Evolutionary conservation across 1,284 basidiomycete genomes (phyloP), one percentile per base, ranked within the genome.

Genomic region (Boletus mariae): DNA sequence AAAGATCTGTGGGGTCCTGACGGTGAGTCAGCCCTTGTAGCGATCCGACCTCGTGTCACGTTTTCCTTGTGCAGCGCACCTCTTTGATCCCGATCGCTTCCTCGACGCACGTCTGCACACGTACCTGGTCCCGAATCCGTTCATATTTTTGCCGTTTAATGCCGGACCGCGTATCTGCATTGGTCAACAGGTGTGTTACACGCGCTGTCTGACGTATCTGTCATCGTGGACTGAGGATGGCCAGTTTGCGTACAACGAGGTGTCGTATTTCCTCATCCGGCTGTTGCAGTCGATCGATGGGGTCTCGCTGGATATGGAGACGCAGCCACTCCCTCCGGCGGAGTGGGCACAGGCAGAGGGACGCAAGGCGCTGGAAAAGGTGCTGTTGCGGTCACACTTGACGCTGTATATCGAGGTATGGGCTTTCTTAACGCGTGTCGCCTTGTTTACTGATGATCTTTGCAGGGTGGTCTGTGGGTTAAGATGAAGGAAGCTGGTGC

Each of bases 71-170:
- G 6, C 46, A 78, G 72, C 75, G 23, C 57, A 69, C 11, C 54
- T 69, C 23, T 82, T 80, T 57, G 78, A 80, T 56, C 80, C 80
- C 0, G 73, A 80, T 52, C 70, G 80, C 1, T 81, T 76, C 69
- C 56, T 81, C 8, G 79, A 80, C 53, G 71, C 54, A 20, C 66
- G 67, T 28, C 52, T 65, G 1, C 65, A 64, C 45, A 67, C 54
- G 47, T 68, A 69, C 40, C 53, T 68, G 15, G 56, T 47, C 0
- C 56, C 64, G 1, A 65, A 68, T 45, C 66, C 77, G 1, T 77
- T 74, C 67, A 75, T 78, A 44, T 79, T 79, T 59, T 58, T 77
- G 1, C 76, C 78, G 0, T 79, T 79, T 61, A 78, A 77, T 51
- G 77, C 75, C 1, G 77, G 77, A 1, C 75, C 76, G 11, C 68